Evolutionary conservation across 371 early-diverging fungal species (phyloP).

Genomic region (Syncephalastrum contaminatum): DNA sequence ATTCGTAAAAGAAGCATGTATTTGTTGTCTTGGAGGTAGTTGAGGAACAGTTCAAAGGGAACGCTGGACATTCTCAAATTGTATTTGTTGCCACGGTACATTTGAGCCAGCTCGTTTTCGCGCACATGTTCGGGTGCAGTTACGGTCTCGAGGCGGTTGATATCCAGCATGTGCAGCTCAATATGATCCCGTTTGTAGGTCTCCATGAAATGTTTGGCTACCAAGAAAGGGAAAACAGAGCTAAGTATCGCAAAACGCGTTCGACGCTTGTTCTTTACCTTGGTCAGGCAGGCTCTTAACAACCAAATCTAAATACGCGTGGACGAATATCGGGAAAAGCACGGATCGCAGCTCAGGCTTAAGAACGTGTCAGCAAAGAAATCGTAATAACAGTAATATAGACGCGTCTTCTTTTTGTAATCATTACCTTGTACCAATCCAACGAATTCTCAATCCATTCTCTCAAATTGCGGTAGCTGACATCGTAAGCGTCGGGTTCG

Average conservation of each 20-base stretch:
- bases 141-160: constrained; percentile 67
- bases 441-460: constrained; percentile 96
- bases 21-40: constrained; percentile 92
- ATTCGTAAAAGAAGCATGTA: constrained; percentile 86
- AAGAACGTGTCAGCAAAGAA: neutral
- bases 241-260: neutral
- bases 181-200: constrained; percentile 74
- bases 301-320: constrained; percentile 92
- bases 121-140: constrained; percentile 70
- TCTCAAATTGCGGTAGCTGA: constrained; percentile 77
- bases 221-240: no score
- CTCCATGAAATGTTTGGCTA: constrained; percentile 70
- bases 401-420: neutral
- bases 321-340: constrained; percentile 94
- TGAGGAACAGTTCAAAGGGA: constrained; percentile 90
- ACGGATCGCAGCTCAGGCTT: constrained; percentile 85
- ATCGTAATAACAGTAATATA: neutral
- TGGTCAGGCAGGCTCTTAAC: constrained; percentile 56
- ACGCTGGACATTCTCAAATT: constrained; percentile 85
- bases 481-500: constrained; percentile 76
- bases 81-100: constrained; percentile 89
- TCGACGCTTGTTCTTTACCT: constrained; percentile 45
- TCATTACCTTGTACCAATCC: constrained; percentile 82
- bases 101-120: constrained; percentile 80
- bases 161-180: constrained; percentile 71